Evolutionary conservation across 2,329 filamentous ascomycete species (phyloP).

Genomic region (Magnaporthiopsis incrustans): DNA sequence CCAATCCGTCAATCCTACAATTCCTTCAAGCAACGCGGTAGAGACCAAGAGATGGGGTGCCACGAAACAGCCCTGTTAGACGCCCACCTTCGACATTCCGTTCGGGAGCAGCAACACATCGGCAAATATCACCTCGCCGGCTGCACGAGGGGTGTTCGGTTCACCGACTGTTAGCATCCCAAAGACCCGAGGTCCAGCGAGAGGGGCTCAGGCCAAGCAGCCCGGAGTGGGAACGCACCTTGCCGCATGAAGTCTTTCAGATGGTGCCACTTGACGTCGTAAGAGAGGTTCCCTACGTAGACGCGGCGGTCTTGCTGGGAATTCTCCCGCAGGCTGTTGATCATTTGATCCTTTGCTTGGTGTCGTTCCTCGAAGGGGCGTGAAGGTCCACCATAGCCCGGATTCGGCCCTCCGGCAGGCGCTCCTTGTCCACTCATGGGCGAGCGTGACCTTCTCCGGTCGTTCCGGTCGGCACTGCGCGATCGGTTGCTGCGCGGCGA

Average conservation of each 20-base stretch:
- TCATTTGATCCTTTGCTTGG: slow-evolving; percentile 86
- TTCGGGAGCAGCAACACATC: slow-evolving; percentile 99
- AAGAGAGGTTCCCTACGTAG: slow-evolving; percentile 97
- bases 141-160: slow-evolving; percentile 39
- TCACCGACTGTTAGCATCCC: slow-evolving; percentile 8
- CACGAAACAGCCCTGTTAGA: slow-evolving; percentile 65
- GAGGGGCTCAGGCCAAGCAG: not conserved
- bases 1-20: slow-evolving; percentile 98
- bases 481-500: slow-evolving; percentile 68
- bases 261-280: slow-evolving; percentile 99
- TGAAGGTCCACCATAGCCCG: slow-evolving; percentile 58
- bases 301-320: slow-evolving; percentile 98
- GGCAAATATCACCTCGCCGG: slow-evolving; percentile 98
- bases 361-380: slow-evolving; percentile 79
- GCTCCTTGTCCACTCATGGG: slow-evolving; percentile 74
- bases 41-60: slow-evolving; percentile 41
- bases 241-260: slow-evolving; percentile 99
- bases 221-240: slow-evolving; percentile 54
- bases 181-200: slow-evolving; percentile 6
- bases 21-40: slow-evolving; percentile 48
- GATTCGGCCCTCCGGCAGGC: slow-evolving; percentile 60
- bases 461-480: slow-evolving; percentile 69
- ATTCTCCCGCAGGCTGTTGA: slow-evolving; percentile 85
- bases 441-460: slow-evolving; percentile 68
- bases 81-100: slow-evolving; percentile 99